Conservation (phyloP, 2,329 filamentous ascomycete species). For the Lasiodiplodia sp. region DNA sequence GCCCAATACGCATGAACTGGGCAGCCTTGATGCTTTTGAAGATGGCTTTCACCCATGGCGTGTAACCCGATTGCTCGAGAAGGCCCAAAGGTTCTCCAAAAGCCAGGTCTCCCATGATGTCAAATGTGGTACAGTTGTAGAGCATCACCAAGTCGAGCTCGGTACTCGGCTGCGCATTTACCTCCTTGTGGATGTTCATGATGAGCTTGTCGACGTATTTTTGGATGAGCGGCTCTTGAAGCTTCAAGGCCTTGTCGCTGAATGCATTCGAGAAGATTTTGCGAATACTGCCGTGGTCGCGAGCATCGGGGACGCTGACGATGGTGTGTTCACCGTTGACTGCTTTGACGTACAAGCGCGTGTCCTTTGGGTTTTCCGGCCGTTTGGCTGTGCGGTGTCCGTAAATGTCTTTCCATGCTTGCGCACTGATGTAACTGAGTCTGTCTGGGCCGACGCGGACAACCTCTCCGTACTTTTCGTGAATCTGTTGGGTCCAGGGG, state of each 20-base stretch:
- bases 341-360: background rate
- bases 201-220: slow-evolving; percentile 44
- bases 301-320: slow-evolving; percentile 18
- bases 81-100: slow-evolving; percentile 43
- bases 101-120: slow-evolving; percentile 43
- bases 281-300: slow-evolving; percentile 34
- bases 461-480: slow-evolving; percentile 27
- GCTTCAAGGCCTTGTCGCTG: slow-evolving; percentile 40
- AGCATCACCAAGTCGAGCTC: slow-evolving; percentile 9
- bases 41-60: slow-evolving; percentile 44
- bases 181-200: slow-evolving; percentile 40
- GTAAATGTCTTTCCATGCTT: slow-evolving; percentile 31
- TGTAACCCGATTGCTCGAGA: slow-evolving; percentile 39
- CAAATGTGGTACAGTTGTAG: slow-evolving; percentile 39
- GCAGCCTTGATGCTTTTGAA: slow-evolving; percentile 36
- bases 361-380: slow-evolving; percentile 6
- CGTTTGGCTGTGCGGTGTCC: slow-evolving; percentile 25
- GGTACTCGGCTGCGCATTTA: background rate
- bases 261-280: slow-evolving; percentile 39
- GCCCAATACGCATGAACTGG: background rate
- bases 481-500: background rate
- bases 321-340: background rate
- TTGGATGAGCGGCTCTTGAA: slow-evolving; percentile 42
- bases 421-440: slow-evolving; percentile 21
- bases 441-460: slow-evolving; percentile 27